Percentiles rank a stretch among this genome's conserved stretches.
Evolutionary conservation across 768 basidiomycete genomes (phyloP).

Genomic region (Tubosaeta sp.): DNA sequence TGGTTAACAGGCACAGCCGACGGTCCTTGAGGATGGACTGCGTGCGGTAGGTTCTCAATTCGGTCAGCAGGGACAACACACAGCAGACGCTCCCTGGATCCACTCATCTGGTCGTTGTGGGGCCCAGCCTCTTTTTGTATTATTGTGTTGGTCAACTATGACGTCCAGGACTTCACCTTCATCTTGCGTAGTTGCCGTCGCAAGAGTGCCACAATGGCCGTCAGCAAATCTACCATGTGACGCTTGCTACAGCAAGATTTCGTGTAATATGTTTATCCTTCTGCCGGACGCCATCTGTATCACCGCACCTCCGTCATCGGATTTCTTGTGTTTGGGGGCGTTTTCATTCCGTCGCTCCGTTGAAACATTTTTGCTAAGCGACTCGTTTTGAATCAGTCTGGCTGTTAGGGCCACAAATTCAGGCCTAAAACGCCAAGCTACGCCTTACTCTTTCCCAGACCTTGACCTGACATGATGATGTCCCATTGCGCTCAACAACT

Average conservation of each 20-base stretch:
- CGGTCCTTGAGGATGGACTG: constrained; percentile 11
- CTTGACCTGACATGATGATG: constrained; percentile 22
- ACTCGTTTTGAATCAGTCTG: constrained; percentile 11
- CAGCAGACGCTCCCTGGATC: constrained; percentile 16
- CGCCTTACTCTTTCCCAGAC: not conserved
- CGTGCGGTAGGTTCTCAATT: constrained; percentile 20
- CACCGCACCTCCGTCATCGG: constrained; percentile 5
- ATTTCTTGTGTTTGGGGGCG: constrained; percentile 1
- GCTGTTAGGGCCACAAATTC: not conserved
- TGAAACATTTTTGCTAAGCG: not conserved
- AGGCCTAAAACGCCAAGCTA: too few relatives aligned
- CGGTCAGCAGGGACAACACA: constrained; percentile 10
- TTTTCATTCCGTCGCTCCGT: not conserved
- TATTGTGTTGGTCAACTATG: constrained; percentile 1
- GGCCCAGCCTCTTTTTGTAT: not conserved
- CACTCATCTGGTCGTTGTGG: constrained; percentile 21
- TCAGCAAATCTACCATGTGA: not conserved
- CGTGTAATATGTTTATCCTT: not conserved
- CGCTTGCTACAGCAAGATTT: not conserved
- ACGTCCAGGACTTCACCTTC: constrained; percentile 21
- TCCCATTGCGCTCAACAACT: constrained; percentile 9
- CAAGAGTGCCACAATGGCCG: not conserved
- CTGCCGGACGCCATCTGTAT: constrained; percentile 3
- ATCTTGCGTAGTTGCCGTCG: constrained; percentile 12
- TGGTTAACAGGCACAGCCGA: constrained; percentile 10